Evolutionary conservation across 805 yeast genomes (phyloP).

Genomic region (Saccharomycopsis sp.): DNA sequence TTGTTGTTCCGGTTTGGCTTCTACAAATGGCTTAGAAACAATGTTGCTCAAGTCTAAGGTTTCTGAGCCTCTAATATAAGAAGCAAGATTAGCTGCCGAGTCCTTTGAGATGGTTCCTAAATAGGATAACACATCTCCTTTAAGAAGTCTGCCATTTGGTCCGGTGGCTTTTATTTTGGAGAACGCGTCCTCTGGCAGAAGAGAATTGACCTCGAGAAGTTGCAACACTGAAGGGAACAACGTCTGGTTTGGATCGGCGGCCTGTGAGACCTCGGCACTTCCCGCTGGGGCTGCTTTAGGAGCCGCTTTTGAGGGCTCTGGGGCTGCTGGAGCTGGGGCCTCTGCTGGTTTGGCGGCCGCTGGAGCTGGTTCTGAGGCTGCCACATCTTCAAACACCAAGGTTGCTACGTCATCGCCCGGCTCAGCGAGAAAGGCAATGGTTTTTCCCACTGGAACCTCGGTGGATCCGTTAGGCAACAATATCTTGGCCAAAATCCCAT

Average conservation of each 20-base stretch:
- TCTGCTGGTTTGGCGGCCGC: not conserved
- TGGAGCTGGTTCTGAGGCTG: not conserved
- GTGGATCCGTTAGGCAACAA: not conserved
- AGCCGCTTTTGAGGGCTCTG: not conserved
- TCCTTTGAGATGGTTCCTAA: constrained; percentile 64
- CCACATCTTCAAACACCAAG: constrained; percentile 47
- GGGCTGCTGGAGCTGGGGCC: constrained; percentile 13
- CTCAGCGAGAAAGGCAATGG: constrained; percentile 87
- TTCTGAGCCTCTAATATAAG: constrained; percentile 47
- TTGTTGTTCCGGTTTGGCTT: constrained; percentile 22
- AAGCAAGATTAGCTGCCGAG: constrained; percentile 46
- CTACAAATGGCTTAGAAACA: constrained; percentile 32
- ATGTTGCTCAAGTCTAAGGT: constrained; percentile 72
- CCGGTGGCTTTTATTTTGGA: constrained; percentile 76
- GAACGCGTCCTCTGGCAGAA: constrained; percentile 66
- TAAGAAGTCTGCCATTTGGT: constrained; percentile 77
- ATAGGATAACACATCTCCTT: constrained; percentile 86
- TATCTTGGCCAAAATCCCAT: constrained; percentile 26
- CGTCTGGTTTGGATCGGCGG: constrained; percentile 61
- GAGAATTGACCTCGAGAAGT: constrained; percentile 52
- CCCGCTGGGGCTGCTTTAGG: not conserved
- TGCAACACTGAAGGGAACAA: constrained; percentile 74
- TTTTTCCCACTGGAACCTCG: constrained; percentile 60
- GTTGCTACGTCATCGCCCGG: constrained; percentile 72
- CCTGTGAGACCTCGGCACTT: constrained; percentile 14